Base-by-base conservation (phyloP, 2,329 filamentous ascomycete species). In the Myrmaecium sp. region DNA sequence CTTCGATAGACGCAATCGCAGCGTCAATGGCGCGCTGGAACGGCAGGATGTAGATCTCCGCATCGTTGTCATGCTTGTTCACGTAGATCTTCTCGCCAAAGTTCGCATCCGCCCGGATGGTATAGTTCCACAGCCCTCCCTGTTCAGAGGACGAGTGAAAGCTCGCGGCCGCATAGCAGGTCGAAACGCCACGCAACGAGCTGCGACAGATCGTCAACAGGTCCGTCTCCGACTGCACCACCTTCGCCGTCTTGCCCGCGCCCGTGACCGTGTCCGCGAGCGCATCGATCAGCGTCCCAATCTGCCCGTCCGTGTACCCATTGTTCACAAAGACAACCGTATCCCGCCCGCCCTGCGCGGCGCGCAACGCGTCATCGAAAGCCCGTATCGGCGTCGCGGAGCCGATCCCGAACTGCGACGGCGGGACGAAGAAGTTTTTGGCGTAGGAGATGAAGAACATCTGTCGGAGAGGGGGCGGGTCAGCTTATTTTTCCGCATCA, bases 121-220 rank as follows among this genome's bases (percentile, higher is more conserved):
- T 84, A 44, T 93, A 94, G 51, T 89, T 91, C 84, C 84, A 93
- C 23, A 66, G 51, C 2, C 65, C 64, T 5, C 62, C 64, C 52
- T 89, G 74, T 2, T 52, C 62, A 0, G 82, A 80, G 4, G 80
- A 91, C 1, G 74, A 74, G 28, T 70, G 60, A 54, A 91, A 86
- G 4, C 76, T 68, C 2, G 77, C 66, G 6, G 76, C 81, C 11
- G 68, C 76, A 43, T 74, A 83, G 48, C 80, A 89, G 1, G 51
- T 55, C 8, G 75, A 76, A 1, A 77, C 71, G 11, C 78, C 78
- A 15, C 58, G 44, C 32, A 63, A 42, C 2, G 56, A 55, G 33
- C 56, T 57, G 15, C 62, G 64, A 43, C 81, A 91, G 14, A 64
- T 56, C 14, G 60, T 58, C 4, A 69, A 51, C 6, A 91, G 55